These are phyloP conservation scores for Podospora bellae-mahoneyi DNA, from an alignment of 495 filamentous ascomycete species.

Conservation along the genomic window DNA sequence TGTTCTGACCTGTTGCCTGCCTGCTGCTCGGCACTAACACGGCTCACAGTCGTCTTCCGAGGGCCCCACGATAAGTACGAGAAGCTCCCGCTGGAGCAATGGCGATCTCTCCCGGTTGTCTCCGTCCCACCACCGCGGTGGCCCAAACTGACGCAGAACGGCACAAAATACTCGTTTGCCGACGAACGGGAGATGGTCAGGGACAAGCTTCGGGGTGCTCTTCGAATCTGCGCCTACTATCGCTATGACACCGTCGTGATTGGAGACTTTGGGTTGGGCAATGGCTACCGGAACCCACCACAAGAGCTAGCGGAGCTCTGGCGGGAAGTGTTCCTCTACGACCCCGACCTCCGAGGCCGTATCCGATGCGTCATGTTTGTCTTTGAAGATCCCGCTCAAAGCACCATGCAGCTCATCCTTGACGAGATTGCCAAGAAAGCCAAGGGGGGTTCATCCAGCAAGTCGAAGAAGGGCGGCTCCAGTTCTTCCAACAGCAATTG, in stretches of 20 bases:
- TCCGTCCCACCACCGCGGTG: constrained; percentile 66
- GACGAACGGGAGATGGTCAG: constrained; percentile 65
- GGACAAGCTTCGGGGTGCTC: constrained; percentile 66
- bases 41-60: constrained; percentile 42
- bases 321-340: constrained; percentile 61
- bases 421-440: constrained; percentile 49
- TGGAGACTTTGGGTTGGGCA: constrained; percentile 68
- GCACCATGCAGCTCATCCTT: constrained; percentile 44
- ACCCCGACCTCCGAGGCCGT: constrained; percentile 63
- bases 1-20: constrained; percentile 5
- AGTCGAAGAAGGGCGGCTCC: constrained; percentile 29
- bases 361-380: constrained; percentile 70
- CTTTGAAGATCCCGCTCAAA: constrained; percentile 52
- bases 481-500: constrained; percentile 25
- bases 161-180: constrained; percentile 64
- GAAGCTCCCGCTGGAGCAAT: constrained; percentile 43
- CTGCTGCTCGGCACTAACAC: background rate
- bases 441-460: constrained; percentile 34
- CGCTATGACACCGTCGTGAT: constrained; percentile 59
- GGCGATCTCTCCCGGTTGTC: constrained; percentile 59
- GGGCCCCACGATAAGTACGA: constrained; percentile 48
- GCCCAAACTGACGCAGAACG: constrained; percentile 64
- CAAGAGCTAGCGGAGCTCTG: constrained; percentile 65
- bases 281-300: constrained; percentile 65
- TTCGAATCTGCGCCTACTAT: constrained; percentile 62